A percentile compares a stretch with the other conserved stretches of the same genome.
Conservation (phyloP, 2,329 filamentous ascomycete species). For the Diplodia scrobiculata region DNA sequence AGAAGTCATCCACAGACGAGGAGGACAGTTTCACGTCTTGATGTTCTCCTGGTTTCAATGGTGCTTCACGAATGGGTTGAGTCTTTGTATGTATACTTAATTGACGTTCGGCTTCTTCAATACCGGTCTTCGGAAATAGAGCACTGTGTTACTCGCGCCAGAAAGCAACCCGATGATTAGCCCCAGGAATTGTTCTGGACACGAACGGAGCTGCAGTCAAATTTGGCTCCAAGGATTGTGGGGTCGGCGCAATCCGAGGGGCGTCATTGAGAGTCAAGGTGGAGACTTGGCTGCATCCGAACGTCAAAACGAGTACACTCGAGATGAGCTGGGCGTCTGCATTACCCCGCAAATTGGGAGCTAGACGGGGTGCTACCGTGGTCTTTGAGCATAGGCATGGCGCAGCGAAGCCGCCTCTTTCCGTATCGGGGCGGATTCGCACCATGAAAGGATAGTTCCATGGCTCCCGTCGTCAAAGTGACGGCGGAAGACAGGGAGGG, state of each 20-base stretch:
- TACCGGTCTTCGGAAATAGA: too few relatives aligned
- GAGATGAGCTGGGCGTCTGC: not conserved
- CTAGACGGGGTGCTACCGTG: constrained; percentile 12
- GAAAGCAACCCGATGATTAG: too few relatives aligned
- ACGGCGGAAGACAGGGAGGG: constrained; percentile 12
- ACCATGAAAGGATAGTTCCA: not conserved
- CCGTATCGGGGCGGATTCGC: not conserved
- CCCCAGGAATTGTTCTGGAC: too few relatives aligned
- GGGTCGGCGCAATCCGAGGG: constrained; percentile 2
- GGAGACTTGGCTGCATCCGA: constrained; percentile 23
- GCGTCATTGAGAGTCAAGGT: constrained; percentile 17
- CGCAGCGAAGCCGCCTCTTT: not conserved
- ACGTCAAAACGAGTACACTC: not conserved
- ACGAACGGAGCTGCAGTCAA: constrained; percentile 5
- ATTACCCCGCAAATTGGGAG: constrained; percentile 6
- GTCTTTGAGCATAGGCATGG: not conserved
- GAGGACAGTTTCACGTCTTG: too few relatives aligned
- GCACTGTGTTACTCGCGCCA: too few relatives aligned
- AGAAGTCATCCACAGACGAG: not conserved
- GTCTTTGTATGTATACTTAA: too few relatives aligned
- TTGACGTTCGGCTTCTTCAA: too few relatives aligned
- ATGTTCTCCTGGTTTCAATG: too few relatives aligned
- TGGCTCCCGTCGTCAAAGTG: constrained; percentile 14
- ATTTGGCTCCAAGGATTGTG: constrained; percentile 23
- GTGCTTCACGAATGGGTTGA: too few relatives aligned